Conservation (phyloP, 2,329 filamentous ascomycete genomes). For the Scleromitrula shiraiana region DNA sequence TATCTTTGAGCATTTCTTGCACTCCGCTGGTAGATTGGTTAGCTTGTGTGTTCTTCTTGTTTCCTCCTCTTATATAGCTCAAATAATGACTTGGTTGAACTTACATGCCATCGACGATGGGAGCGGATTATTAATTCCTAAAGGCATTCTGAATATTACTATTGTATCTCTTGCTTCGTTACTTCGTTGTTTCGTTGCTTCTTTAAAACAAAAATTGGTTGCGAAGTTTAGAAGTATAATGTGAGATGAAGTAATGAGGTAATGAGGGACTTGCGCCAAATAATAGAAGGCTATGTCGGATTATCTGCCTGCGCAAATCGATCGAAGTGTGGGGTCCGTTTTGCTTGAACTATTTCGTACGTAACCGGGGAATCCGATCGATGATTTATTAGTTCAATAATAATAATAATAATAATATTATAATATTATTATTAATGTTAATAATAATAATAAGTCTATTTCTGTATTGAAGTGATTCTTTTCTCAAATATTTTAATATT, state of each 20-base stretch:
- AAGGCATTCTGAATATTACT: slow-evolving; percentile 25
- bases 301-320: not conserved
- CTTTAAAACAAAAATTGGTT: not conserved
- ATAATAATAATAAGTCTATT: too few species aligned
- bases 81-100: too few species aligned
- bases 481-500: not conserved
- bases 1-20: slow-evolving; percentile 95
- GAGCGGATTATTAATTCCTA: slow-evolving; percentile 60
- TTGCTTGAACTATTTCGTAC: not conserved
- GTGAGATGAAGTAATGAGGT: not conserved
- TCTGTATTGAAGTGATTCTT: not conserved
- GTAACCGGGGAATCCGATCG: not conserved
- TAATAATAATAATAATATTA: too few species aligned
- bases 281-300: not conserved
- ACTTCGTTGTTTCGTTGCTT: too few species aligned
- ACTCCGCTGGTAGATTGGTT: slow-evolving; percentile 61
- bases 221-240: not conserved
- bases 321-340: not conserved
- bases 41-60: slow-evolving; percentile 5
- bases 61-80: too few species aligned
- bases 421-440: too few species aligned
- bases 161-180: not conserved
- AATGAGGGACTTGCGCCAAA: too few species aligned
- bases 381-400: not conserved
- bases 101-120: slow-evolving; percentile 61